A percentile compares a stretch with the other conserved stretches of the same genome.
phyloP scores from a whole-genome alignment of 192 early-diverging fungal genomes.

The Rhizophagus prolifer region DNA sequence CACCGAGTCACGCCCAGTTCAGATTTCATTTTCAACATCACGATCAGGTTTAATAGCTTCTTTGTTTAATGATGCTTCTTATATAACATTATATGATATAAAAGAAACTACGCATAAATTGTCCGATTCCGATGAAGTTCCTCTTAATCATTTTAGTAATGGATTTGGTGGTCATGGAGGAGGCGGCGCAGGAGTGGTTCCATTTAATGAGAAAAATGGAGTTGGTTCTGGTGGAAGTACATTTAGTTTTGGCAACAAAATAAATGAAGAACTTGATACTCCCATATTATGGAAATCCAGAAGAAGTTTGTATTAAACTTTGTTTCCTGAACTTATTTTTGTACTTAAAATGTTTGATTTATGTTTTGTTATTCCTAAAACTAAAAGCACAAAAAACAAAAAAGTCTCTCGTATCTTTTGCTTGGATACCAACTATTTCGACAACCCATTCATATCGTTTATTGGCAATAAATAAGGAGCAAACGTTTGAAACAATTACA shows the following conservation, averaged over 20 bases:
- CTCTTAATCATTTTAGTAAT: not conserved
- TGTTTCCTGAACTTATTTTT: not conserved
- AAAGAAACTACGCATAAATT: conserved; percentile 51
- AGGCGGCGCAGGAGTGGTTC: not conserved
- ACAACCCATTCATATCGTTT: conserved; percentile 48
- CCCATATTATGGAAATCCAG: conserved; percentile 51
- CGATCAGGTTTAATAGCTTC: conserved; percentile 60
- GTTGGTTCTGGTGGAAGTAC: not conserved
- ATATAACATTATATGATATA: conserved; percentile 65
- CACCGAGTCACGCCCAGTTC: conserved; percentile 43
- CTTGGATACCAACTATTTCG: conserved; percentile 48
- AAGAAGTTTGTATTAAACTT: conserved; percentile 33
- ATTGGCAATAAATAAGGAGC: conserved; percentile 54
- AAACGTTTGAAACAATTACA: conserved; percentile 49
- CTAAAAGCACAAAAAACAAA: conserved; percentile 38
- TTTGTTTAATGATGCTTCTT: conserved; percentile 52
- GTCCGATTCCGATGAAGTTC: not conserved
- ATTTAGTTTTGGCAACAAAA: not conserved
- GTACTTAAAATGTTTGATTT: not conserved
- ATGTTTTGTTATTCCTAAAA: not conserved
- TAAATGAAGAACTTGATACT: conserved; percentile 38
- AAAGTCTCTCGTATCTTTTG: conserved; percentile 48
- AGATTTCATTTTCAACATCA: conserved; percentile 60
- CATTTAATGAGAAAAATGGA: conserved; percentile 24
- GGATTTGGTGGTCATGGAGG: not conserved